phyloP scores from a whole-genome alignment of 2,329 filamentous ascomycete species.

The Monilinia aucupariae region DNA sequence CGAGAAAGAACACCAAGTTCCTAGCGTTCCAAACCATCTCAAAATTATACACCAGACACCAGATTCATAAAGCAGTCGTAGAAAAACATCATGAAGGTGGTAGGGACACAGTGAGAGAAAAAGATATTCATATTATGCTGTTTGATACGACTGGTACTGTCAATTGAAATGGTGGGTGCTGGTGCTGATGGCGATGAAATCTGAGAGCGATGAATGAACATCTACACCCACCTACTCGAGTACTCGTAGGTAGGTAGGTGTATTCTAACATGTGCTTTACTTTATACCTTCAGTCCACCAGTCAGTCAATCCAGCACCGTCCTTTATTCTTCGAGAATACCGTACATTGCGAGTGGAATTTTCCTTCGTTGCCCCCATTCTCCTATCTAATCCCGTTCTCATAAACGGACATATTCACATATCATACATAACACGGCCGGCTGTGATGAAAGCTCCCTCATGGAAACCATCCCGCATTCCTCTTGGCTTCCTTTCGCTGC shows the following conservation, averaged over 20 bases:
- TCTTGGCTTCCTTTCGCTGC: constrained; percentile 43
- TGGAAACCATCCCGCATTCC: constrained; percentile 34
- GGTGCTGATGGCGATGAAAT: too few relatives aligned
- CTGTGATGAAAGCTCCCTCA: not conserved
- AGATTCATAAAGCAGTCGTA: not conserved
- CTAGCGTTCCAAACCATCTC: not conserved
- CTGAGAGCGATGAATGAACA: too few relatives aligned
- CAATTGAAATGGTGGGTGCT: not conserved
- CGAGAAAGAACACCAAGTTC: constrained; percentile 13
- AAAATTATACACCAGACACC: not conserved
- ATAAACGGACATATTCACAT: not conserved
- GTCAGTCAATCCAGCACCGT: too few relatives aligned
- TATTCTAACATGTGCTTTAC: too few relatives aligned
- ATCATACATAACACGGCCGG: not conserved
- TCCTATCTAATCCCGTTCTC: not conserved
- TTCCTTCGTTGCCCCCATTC: not conserved
- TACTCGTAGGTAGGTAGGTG: not conserved
- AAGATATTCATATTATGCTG: not conserved
- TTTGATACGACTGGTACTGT: not conserved
- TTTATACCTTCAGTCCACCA: too few relatives aligned
- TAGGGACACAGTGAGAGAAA: not conserved
- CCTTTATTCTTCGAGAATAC: not conserved
- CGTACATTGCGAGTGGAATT: not conserved
- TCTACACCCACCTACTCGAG: too few relatives aligned
- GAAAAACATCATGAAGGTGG: not conserved